Conservation (phyloP, 2,329 filamentous ascomycete species). For the Cucurbitaria berberidis region DNA sequence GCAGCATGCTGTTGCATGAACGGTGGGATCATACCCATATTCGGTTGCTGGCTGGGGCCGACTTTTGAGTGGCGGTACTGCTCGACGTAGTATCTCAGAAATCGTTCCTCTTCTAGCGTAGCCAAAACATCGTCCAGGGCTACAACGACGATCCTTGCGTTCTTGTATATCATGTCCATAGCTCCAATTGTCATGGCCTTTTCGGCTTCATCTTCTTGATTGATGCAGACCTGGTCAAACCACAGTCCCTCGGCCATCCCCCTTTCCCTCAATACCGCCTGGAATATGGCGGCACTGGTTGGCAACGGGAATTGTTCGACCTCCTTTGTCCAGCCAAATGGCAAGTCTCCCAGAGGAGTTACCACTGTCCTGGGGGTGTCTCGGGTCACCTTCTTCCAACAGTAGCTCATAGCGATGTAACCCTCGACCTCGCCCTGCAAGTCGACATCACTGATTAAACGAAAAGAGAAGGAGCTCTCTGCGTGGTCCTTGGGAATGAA, state of each 20-base stretch:
- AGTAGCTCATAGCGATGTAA: constrained; percentile 54
- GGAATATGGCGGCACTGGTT: constrained; percentile 48
- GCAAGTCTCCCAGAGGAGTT: constrained; percentile 35
- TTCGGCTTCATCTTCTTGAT: constrained; percentile 50
- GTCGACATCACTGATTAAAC: constrained; percentile 48
- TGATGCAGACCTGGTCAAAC: constrained; percentile 55
- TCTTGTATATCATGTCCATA: constrained; percentile 53
- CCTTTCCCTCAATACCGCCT: constrained; percentile 50
- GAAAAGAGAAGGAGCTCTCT: constrained; percentile 39
- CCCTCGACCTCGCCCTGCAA: constrained; percentile 42
- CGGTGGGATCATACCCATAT: constrained; percentile 33
- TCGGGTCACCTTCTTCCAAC: constrained; percentile 43
- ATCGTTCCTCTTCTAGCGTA: constrained; percentile 42
- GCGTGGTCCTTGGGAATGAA: constrained; percentile 34
- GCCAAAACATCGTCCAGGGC: constrained; percentile 52
- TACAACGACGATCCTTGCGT: constrained; percentile 50
- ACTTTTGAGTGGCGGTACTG: constrained; percentile 42
- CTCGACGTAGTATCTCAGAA: constrained; percentile 48
- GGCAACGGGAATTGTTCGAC: constrained; percentile 49
- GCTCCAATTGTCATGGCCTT: constrained; percentile 49
- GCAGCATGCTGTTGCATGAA: constrained; percentile 35
- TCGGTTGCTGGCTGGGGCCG: constrained; percentile 30
- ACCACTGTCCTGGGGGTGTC: constrained; percentile 32
- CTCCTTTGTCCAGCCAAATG: constrained; percentile 44
- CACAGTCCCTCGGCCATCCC: constrained; percentile 50